Base-by-base conservation (phyloP, 2,329 filamentous ascomycete species). In the Colletotrichum chrysophilum region DNA sequence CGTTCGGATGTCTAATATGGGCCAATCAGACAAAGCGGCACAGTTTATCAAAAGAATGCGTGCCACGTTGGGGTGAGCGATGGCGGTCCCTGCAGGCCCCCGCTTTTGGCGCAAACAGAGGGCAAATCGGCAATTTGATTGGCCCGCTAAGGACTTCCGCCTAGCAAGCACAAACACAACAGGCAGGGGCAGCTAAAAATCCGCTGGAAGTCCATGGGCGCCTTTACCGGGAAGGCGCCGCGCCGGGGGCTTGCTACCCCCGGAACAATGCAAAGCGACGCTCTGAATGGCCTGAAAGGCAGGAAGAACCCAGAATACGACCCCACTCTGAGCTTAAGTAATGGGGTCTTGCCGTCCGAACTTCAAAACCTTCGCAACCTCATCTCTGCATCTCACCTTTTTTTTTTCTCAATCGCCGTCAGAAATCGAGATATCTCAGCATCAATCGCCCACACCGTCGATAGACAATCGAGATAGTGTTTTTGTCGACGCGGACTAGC, bases 281-380 rank as follows among this genome's bases (percentile, higher is more conserved):
- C 16, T 73, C 30, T 70, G 66, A 70, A 73, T 70, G 70, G 70
- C 38, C 66, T 56, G 14, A 26, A 34, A 48, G 55, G 18, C 48
- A 26, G 16, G 12, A 16, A 16, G 4, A 12, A 32, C 8, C 38
- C 66, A 55, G 9, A n/a, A 12, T 5, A 18, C n/a, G 18, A 21
- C 70, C 65, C 70, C 65, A 67, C 70, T 24, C 10, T 32, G 36
- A 67, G 65, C 38, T 67, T 67, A 67, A 56, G 43, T 67, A 67
- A 67, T 67, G 38, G 43, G 43, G 43, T 24, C 26, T 24, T n/a
- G 65, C 34, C 62, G 36, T 66, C 62, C 43, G 24, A 56, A 56
- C 18, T 24, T 56, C 65, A 67, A 67, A 67, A 67, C 38, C 65
- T 67, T 67, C 65, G 34, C 65, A 55, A 56, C 43, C 26, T 67